Base-by-base conservation (phyloP, 306 rosid genomes). In the peach (Prunus persica) region DNA sequence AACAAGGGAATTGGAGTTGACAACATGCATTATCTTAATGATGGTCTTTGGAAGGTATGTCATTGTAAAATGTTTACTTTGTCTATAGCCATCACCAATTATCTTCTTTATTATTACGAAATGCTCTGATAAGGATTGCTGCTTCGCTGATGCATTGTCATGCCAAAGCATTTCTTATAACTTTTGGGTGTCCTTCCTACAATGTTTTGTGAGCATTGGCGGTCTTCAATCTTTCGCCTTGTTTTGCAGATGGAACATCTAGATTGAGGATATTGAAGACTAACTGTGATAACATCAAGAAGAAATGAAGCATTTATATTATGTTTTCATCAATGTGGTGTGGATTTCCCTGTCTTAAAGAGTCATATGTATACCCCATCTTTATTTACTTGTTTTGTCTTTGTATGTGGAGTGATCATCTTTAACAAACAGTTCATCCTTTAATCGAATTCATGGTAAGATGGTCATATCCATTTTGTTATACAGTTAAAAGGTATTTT, bases 1-100 rank as follows among this genome's bases (percentile, higher is more conserved):
- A 95, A 95, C 91, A 95, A 92, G 84, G 98, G 98, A 65, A 95
- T 95, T 56, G 98, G 97, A 46, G 93, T 95, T 61, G 98, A 95
- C 90, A 95, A 92, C 82, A 87, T 95, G 97, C 98, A 95, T 81
- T 95, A 95, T 85, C 97, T 95, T 74, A 95, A 95, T 72, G 98
- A 95, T 60, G 98, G 97, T 66, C 97, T 95, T 82, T 92, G 98
- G 98, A 95, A 95, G 98, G 98, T 95, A 92, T 43, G 47, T 49
- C 24, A 68, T 62, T 47, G 72, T 55, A 69, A 51, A 60, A 60
- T 67, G 19, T 11, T 77, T 71, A 15, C 73, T 75, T 73, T 58
- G 43, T 78, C 34, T 46, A 34, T n/a, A 9, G 34, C 10, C 63
- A 41, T 61, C 19, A 20, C 76, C 50, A 60, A 60, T 13, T 25